Conservation (phyloP, 345 rosid genomes). For the Sapria himalayana region DNA sequence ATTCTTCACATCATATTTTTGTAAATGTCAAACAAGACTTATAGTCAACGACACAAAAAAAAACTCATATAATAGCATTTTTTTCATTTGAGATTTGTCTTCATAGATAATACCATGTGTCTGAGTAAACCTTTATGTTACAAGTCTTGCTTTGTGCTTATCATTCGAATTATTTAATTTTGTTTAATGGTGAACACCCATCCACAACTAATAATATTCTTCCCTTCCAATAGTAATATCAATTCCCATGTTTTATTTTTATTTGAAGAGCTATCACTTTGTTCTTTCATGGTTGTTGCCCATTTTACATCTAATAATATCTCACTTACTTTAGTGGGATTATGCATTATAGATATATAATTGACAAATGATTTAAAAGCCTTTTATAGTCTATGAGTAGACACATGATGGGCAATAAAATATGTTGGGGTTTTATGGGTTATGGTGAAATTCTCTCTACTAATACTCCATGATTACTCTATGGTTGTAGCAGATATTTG, state of each 20-base stretch:
- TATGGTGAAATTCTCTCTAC: background rate
- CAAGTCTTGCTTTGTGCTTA: background rate
- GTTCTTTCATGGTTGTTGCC: too few relatives aligned
- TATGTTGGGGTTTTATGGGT: background rate
- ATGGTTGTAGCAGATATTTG: too few relatives aligned
- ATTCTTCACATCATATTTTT: background rate
- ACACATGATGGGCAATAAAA: too few relatives aligned
- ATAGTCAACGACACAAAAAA: background rate
- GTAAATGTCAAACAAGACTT: background rate
- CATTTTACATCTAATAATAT: too few relatives aligned
- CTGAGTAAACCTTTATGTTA: too few relatives aligned
- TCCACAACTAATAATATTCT: background rate
- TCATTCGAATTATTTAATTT: background rate
- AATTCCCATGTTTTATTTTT: too few relatives aligned
- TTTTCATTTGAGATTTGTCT: background rate
- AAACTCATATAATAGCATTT: background rate
- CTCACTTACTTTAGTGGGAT: too few relatives aligned
- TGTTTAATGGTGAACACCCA: background rate
- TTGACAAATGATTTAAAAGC: too few relatives aligned
- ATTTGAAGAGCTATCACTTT: too few relatives aligned
- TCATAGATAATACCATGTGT: background rate
- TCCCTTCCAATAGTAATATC: background rate
- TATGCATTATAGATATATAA: too few relatives aligned
- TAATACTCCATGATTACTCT: background rate
- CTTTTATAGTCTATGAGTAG: too few relatives aligned